A percentile compares a stretch with the other conserved stretches of the same genome.
phyloP scores from a whole-genome alignment of 805 yeast species.

The Metschnikowia corniflorae region DNA sequence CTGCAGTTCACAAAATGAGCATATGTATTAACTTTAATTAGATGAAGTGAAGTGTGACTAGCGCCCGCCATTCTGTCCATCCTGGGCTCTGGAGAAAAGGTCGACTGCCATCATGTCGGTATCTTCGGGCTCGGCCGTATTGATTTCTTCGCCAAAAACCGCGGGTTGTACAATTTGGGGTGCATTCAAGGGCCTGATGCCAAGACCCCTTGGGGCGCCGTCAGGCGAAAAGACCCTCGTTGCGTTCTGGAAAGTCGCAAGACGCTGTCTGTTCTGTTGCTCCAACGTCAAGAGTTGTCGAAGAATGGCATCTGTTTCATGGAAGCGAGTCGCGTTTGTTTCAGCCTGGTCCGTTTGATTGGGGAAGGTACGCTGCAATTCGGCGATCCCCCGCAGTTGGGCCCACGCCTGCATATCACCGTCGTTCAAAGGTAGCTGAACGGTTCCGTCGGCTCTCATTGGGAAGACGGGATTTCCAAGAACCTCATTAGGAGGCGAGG shows the following conservation, averaged over 20 bases:
- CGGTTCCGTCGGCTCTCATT: background rate
- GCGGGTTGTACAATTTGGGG: slow-evolving; percentile 42
- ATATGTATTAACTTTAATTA: background rate
- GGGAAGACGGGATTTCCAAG: slow-evolving; percentile 13
- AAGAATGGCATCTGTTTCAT: slow-evolving; percentile 16
- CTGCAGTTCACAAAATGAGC: background rate
- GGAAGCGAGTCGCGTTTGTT: slow-evolving; percentile 5
- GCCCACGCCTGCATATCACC: slow-evolving; percentile 21
- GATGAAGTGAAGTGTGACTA: slow-evolving; percentile 4
- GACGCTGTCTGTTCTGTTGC: slow-evolving; percentile 14
- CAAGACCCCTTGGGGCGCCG: slow-evolving; percentile 7
- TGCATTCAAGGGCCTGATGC: slow-evolving; percentile 28
- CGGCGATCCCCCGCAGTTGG: slow-evolving; percentile 29
- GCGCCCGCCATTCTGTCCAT: slow-evolving; percentile 4
- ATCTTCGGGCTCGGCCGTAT: slow-evolving; percentile 27
- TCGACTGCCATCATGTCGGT: slow-evolving; percentile 30
- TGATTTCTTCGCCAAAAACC: slow-evolving; percentile 29
- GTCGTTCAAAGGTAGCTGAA: slow-evolving; percentile 5
- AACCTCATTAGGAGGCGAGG: slow-evolving; percentile 7
- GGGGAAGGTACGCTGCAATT: slow-evolving; percentile 16
- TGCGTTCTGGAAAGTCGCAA: slow-evolving; percentile 13
- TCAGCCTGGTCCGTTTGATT: slow-evolving; percentile 2
- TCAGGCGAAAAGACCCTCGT: slow-evolving; percentile 10
- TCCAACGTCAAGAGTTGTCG: slow-evolving; percentile 16
- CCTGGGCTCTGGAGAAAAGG: slow-evolving; percentile 20